Evolutionary conservation across 768 basidiomycete genomes (phyloP), one percentile per base, ranked within the genome.

Genomic region (Porpolomopsis calyptriformis): DNA sequence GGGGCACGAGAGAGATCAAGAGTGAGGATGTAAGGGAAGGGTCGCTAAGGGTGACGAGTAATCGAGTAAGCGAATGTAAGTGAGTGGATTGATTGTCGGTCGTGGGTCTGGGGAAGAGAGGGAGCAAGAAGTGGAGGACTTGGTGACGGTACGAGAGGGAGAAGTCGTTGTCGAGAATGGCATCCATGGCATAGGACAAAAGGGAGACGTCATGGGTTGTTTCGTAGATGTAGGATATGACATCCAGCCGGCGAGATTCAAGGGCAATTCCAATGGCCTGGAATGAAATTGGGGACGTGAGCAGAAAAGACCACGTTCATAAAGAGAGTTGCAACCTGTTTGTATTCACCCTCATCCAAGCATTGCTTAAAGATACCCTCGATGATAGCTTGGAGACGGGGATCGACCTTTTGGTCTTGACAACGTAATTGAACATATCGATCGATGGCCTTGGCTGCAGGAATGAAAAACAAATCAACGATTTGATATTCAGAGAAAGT

Each of bases 231-330:
- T 74, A 69, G 48, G 82, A 73, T 53, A 99, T 79, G 16, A 98
- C 69, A 57, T 98, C 94, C 18, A 97, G 66, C 36, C 93, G 81
- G 50, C 73, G 83, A 22, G 93, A 82, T 58, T 98, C 93, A 9
- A 99, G 74, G 4, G 94, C 94, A 56, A 99, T 87, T 19, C 96
- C 93, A 52, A 97, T 83, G 7, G 91, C 93, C 88, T 93, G 52
- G 33, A 49, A 26, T 93, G 52, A 31, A 49, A 26, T 20, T 16
- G 16, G 19, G 10, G 6, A 16, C 29, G 14, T 36, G 22, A 23
- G 40, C 51, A 35, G 43, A 52, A 9, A 43, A 46, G 35, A 52
- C 20, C 50, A 48, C 57, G 48, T 41, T 34, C 45, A 49, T 43
- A 49, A 11, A 26, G 20, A 20, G 19, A 20, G 16, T 10, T 58